A percentile compares a stretch with the other conserved stretches of the same genome.
Evolutionary conservation across 306 rosid genomes (phyloP).

Genomic region (Ochetophila trinervis): DNA sequence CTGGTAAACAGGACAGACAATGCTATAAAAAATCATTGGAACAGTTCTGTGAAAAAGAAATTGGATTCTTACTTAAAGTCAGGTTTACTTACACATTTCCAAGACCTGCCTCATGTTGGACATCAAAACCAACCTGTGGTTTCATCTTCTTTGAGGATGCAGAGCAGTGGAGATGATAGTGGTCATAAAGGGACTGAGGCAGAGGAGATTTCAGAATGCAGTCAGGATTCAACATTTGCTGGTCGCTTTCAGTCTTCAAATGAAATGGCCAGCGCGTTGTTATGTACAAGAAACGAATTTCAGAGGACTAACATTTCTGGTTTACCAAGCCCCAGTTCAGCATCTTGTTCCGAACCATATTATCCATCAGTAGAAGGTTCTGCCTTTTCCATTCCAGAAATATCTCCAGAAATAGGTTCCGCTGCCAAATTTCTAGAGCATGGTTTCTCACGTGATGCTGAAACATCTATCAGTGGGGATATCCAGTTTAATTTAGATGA

Average conservation of each 20-base stretch:
- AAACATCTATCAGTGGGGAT: conserved; percentile 41
- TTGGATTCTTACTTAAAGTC: conserved; percentile 95
- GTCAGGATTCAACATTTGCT: conserved; percentile 72
- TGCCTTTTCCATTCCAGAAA: conserved; percentile 51
- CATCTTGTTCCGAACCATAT: conserved; percentile 68
- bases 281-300: conserved; percentile 48
- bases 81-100: conserved; percentile 71
- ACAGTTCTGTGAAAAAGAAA: conserved; percentile 97
- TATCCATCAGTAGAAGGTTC: conserved; percentile 59
- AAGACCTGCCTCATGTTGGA: conserved; percentile 53
- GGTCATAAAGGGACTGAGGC: conserved; percentile 55
- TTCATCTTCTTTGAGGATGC: conserved; percentile 66
- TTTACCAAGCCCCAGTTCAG: conserved; percentile 48
- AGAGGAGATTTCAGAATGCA: conserved; percentile 83
- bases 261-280: conserved; percentile 45
- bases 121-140: conserved; percentile 47
- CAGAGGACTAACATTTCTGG: conserved; percentile 45
- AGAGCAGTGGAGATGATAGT: conserved; percentile 65
- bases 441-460: conserved; percentile 50
- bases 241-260: conserved; percentile 35
- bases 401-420: conserved; percentile 49
- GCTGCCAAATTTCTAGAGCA: conserved; percentile 51
- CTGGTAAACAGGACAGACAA: conserved; percentile 92
- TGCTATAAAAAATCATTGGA: conserved; percentile 98
- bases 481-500: conserved; percentile 45